Percentiles rank a stretch among this genome's conserved stretches.
Evolutionary conservation across 2,329 filamentous ascomycete species (phyloP).

Genomic region (Aureobasidium pullulans): DNA sequence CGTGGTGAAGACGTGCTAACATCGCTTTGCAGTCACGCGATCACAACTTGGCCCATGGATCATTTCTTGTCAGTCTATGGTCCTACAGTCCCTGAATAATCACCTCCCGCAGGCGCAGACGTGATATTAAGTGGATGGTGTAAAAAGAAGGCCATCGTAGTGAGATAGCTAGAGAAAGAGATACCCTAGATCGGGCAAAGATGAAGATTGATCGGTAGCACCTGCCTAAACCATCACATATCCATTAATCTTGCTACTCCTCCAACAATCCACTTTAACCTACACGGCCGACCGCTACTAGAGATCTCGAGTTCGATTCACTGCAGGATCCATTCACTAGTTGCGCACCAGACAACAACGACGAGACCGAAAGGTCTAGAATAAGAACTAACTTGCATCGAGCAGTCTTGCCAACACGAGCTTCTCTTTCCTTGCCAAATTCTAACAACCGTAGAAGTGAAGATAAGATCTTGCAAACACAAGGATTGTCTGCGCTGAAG

Average conservation of each 20-base stretch:
- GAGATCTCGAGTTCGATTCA: conserved; percentile 1
- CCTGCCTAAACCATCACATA: background rate
- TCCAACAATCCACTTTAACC: background rate
- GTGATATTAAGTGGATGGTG: no score
- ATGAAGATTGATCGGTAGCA: no score
- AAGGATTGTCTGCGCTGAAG: background rate
- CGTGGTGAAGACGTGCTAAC: no score
- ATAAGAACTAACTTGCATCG: background rate
- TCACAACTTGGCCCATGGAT: no score
- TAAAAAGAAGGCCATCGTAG: no score
- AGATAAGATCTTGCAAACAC: background rate
- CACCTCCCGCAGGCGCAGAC: no score
- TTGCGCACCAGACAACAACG: background rate
- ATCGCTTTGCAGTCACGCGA: no score
- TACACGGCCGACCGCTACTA: background rate
- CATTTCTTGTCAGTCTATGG: no score
- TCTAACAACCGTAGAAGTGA: background rate
- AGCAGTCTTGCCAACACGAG: conserved; percentile 1
- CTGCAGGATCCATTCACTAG: background rate
- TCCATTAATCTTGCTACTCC: background rate
- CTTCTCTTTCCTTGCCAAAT: background rate
- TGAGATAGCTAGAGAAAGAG: no score
- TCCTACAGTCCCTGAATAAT: no score
- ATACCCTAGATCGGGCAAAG: no score
- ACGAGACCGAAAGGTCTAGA: background rate